phyloP scores from a whole-genome alignment of 139 green algal species.

The Chlamydomonas incerta region DNA sequence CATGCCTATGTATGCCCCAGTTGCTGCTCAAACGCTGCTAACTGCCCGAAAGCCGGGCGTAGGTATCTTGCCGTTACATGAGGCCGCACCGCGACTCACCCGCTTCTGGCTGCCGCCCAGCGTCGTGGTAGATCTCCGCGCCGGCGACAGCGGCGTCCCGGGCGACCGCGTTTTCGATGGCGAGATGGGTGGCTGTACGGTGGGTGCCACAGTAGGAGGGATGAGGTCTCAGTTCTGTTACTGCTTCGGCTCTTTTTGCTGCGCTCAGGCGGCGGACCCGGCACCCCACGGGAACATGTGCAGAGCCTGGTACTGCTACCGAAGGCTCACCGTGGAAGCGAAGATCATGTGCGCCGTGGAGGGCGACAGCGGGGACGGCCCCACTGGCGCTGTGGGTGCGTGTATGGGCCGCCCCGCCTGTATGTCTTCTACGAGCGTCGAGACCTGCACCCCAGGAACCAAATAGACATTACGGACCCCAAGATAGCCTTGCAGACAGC shows the following conservation, averaged over 20 bases:
- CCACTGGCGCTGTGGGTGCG: constrained; percentile 44
- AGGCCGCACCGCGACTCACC: constrained; percentile 49
- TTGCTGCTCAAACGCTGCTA: too few species aligned
- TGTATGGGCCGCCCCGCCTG: constrained; percentile 75
- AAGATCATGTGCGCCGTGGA: constrained; percentile 68
- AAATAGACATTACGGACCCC: neutral
- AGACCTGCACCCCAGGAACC: constrained; percentile 60
- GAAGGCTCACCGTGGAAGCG: constrained; percentile 58
- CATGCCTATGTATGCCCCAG: too few species aligned
- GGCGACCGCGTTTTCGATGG: constrained; percentile 80
- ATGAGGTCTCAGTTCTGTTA: too few species aligned
- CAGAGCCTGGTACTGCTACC: too few species aligned
- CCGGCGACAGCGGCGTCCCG: constrained; percentile 67
- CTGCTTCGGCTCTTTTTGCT: too few species aligned
- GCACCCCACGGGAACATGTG: too few species aligned
- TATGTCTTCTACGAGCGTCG: constrained; percentile 87
- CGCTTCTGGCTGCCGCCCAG: constrained; percentile 46
- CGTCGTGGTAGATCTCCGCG: constrained; percentile 44
- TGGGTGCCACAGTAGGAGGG: neutral
- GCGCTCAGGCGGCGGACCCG: too few species aligned
- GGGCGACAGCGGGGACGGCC: constrained; percentile 65
- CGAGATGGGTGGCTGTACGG: constrained; percentile 87
- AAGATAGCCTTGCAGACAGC: neutral
- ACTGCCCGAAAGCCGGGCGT: too few species aligned
- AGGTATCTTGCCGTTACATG: too few species aligned